These are phyloP conservation scores for Pueraria montana DNA, from an alignment of 306 rosid species.

Conservation along the genomic window DNA sequence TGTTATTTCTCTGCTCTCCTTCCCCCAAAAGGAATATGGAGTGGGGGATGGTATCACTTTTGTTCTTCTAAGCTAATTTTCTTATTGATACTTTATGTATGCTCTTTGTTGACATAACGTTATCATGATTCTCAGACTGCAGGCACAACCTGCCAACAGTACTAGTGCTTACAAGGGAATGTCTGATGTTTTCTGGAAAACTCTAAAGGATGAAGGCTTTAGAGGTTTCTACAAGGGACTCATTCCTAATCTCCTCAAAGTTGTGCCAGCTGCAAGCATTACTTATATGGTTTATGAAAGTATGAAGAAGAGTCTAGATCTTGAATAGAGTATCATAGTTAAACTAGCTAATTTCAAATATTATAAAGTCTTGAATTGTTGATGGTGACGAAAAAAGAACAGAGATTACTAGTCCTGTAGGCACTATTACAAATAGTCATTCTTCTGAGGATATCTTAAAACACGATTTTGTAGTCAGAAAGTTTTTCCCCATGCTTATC, in stretches of 20 bases:
- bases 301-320: conserved; percentile 63
- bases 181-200: conserved; percentile 67
- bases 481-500: conserved; percentile 66
- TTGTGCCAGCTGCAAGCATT: conserved; percentile 71
- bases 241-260: conserved; percentile 69
- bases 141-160: conserved; percentile 57
- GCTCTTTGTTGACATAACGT: conserved; percentile 34
- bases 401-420: conserved; percentile 55
- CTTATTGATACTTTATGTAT: conserved; percentile 3
- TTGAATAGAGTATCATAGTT: conserved; percentile 49
- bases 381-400: conserved; percentile 59
- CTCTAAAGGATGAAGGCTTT: conserved; percentile 55
- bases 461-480: conserved; percentile 71
- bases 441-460: conserved; percentile 55
- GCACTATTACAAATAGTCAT: conserved; percentile 54
- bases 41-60: background rate
- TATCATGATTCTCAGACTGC: conserved; percentile 54
- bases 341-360: conserved; percentile 49
- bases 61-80: conserved; percentile 29
- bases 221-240: conserved; percentile 69
- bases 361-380: conserved; percentile 51
- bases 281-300: conserved; percentile 65
- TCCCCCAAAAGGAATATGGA: background rate
- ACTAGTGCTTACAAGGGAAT: conserved; percentile 60
- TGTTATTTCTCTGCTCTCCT: conserved; percentile 32